Percentiles rank a stretch among this genome's conserved stretches.
These are phyloP conservation scores for Pseudozyma hubeiensis DNA, from an alignment of 1,284 basidiomycete genomes.

Conservation along the genomic window DNA sequence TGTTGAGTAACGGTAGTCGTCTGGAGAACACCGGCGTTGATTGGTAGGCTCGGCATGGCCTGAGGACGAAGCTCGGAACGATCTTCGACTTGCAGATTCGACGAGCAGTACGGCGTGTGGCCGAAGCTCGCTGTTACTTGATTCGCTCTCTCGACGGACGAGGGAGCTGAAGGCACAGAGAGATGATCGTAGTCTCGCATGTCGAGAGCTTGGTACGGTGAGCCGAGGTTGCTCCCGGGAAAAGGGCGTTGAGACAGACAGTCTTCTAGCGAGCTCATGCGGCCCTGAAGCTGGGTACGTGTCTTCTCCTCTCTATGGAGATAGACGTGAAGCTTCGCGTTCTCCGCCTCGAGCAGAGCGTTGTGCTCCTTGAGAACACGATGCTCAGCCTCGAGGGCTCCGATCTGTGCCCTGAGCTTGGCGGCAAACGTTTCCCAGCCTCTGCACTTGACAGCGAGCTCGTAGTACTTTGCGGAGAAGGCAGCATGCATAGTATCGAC, in stretches of 20 bases:
- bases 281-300: conserved; percentile 32
- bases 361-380: conserved; percentile 52
- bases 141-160: conserved; percentile 30
- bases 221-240: conserved; percentile 21
- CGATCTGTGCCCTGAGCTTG: conserved; percentile 56
- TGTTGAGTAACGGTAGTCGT: conserved; percentile 4
- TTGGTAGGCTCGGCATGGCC: conserved; percentile 10
- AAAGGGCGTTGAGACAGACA: conserved; percentile 31
- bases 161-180: conserved; percentile 45
- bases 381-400: conserved; percentile 54
- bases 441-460: conserved; percentile 60
- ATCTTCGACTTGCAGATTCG: conserved; percentile 49
- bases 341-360: conserved; percentile 49
- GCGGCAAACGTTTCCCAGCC: conserved; percentile 62
- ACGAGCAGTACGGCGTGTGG: conserved; percentile 48
- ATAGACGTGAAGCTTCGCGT: conserved; percentile 33
- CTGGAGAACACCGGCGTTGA: conserved; percentile 1
- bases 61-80: conserved; percentile 39
- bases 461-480: conserved; percentile 56
- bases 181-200: conserved; percentile 40
- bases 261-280: conserved; percentile 44
- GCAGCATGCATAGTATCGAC: conserved; percentile 56
- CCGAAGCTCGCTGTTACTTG: conserved; percentile 2
- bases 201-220: conserved; percentile 33
- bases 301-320: conserved; percentile 31